Conservation (phyloP, 441 rosid genomes). For the Mallotus repandus region DNA sequence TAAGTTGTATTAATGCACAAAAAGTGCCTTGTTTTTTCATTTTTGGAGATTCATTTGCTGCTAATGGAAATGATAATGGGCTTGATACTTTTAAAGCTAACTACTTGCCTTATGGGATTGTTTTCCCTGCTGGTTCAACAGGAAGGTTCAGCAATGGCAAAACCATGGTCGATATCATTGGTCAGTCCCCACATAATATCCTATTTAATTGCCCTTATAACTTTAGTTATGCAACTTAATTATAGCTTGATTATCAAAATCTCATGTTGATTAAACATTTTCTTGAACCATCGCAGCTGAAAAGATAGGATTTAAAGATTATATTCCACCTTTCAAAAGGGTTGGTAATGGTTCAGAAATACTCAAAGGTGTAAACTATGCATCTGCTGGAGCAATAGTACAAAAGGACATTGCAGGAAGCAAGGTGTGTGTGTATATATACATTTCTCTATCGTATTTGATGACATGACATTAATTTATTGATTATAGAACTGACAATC, state of each 20-base stretch:
- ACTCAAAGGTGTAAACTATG: conserved; percentile 36
- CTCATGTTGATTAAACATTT: background rate
- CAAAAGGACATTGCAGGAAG: conserved; percentile 26
- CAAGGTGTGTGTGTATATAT: background rate
- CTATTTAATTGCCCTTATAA: background rate
- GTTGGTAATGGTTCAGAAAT: conserved; percentile 12
- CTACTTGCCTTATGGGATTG: conserved; percentile 25
- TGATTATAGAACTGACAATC: no score
- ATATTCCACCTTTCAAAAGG: conserved; percentile 27
- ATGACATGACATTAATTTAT: no score
- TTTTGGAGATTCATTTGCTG: conserved; percentile 25
- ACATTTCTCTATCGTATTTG: background rate
- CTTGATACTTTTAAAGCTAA: conserved; percentile 11
- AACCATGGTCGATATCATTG: conserved; percentile 23
- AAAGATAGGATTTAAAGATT: conserved; percentile 29
- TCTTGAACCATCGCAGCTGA: conserved; percentile 18
- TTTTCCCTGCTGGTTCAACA: conserved; percentile 24
- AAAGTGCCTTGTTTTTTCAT: conserved; percentile 25
- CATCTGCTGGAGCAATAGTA: conserved; percentile 28
- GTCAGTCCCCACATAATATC: background rate
- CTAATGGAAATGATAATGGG: conserved; percentile 24
- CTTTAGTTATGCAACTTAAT: background rate
- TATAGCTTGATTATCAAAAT: no score
- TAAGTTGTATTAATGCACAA: background rate
- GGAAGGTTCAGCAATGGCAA: conserved; percentile 28